These are phyloP conservation scores for Lumnitzera littorea DNA, from an alignment of 345 rosid genomes.

Conservation along the genomic window DNA sequence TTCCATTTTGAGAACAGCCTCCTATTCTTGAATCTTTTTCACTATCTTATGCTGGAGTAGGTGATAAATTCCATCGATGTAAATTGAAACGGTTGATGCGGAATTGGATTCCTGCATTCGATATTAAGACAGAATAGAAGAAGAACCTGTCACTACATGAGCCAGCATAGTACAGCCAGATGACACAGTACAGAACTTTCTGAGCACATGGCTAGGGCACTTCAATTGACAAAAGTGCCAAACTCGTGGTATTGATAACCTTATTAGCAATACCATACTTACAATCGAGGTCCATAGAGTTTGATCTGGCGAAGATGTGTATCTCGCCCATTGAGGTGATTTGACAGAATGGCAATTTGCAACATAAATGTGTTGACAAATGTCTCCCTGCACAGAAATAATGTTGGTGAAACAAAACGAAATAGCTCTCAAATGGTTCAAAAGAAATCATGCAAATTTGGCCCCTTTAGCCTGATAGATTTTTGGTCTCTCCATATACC, in stretches of 20 bases:
- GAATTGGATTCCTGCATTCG: constrained; percentile 66
- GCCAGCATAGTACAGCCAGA: no score
- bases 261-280: constrained; percentile 12
- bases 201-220: neutral
- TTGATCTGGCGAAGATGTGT: constrained; percentile 90
- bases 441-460: neutral
- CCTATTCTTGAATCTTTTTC: neutral
- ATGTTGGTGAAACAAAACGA: neutral
- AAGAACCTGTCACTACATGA: neutral
- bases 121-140: neutral
- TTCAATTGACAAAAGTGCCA: no score
- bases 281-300: constrained; percentile 81
- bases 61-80: constrained; percentile 73
- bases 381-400: constrained; percentile 55
- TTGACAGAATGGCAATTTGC: constrained; percentile 76
- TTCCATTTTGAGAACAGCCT: neutral
- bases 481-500: no score
- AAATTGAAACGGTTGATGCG: constrained; percentile 79
- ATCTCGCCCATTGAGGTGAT: constrained; percentile 85
- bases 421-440: neutral
- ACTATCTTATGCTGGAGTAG: constrained; percentile 65
- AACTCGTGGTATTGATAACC: neutral
- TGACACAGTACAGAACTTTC: neutral
- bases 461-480: no score
- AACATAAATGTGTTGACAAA: constrained; percentile 86